These are phyloP conservation scores for Phytophthora meadii DNA, from an alignment of 352 stramenopile species.

Conservation along the genomic window DNA sequence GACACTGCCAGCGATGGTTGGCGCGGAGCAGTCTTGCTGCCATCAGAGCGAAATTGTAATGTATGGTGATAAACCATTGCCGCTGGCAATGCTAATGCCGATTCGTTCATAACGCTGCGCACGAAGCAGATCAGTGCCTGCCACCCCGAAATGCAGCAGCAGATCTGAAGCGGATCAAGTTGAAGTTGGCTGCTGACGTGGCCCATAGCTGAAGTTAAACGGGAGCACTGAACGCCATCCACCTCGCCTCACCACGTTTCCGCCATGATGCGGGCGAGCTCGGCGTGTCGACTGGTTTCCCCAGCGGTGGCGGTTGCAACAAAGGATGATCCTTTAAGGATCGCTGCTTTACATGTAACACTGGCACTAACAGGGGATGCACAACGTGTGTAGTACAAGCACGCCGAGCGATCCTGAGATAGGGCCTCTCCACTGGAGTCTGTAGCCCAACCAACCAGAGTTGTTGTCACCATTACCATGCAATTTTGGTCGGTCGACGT, in stretches of 20 bases:
- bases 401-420: background rate
- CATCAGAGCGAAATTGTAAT: no score
- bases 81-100: no score
- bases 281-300: background rate
- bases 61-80: no score
- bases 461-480: background rate
- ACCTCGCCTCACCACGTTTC: background rate
- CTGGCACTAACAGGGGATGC: background rate
- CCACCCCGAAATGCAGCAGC: constrained; percentile 13
- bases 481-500: background rate
- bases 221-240: constrained; percentile 21
- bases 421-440: background rate
- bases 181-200: constrained; percentile 11
- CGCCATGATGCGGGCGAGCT: background rate
- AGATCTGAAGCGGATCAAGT: constrained; percentile 4
- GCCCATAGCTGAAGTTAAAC: constrained; percentile 22
- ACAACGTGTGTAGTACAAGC: background rate
- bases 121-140: background rate
- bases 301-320: background rate
- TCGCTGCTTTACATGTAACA: background rate
- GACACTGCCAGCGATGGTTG: no score
- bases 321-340: no score
- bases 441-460: no score
- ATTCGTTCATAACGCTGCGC: no score
- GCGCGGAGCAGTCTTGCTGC: no score